Percentiles rank a stretch among this genome's conserved stretches.
These are phyloP conservation scores for Chara braunii DNA, from an alignment of 139 green algal species.

Conservation along the genomic window DNA sequence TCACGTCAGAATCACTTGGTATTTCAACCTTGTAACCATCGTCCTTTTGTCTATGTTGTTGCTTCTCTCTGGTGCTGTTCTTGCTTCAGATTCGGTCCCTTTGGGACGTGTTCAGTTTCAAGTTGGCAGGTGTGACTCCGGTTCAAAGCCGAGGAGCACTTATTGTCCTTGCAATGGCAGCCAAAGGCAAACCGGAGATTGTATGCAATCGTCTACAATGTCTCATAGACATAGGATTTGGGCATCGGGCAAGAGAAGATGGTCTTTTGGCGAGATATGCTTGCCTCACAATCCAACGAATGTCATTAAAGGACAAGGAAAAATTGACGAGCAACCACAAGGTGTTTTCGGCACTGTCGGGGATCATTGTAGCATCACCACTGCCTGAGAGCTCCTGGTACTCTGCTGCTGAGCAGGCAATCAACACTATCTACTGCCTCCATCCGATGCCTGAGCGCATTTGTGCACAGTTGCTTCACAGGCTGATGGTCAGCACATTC, in stretches of 20 bases:
- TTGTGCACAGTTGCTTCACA: constrained; percentile 42
- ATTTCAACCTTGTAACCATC: no score
- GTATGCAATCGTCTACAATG: constrained; percentile 35
- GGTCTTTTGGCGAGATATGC: constrained; percentile 54
- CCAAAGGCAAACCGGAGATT: constrained; percentile 45
- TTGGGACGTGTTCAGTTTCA: constrained; percentile 32
- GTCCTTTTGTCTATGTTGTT: no score
- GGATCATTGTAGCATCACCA: constrained; percentile 42
- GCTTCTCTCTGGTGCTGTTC: no score
- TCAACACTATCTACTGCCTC: constrained; percentile 70
- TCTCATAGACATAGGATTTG: constrained; percentile 45
- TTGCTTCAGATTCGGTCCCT: constrained; percentile 20
- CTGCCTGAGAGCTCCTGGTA: constrained; percentile 59
- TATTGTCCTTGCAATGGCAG: constrained; percentile 57
- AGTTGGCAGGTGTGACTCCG: background rate
- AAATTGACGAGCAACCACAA: constrained; percentile 7
- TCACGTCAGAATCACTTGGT: no score
- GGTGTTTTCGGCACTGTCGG: constrained; percentile 43
- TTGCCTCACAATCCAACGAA: constrained; percentile 37
- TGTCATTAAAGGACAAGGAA: constrained; percentile 6
- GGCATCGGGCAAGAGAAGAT: constrained; percentile 39
- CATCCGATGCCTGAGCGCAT: constrained; percentile 62
- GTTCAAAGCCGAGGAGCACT: constrained; percentile 47
- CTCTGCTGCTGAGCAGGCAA: constrained; percentile 59
- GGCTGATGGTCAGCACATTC: no score